Evolutionary conservation across 75 land plant genomes (phyloP).

Genomic region (Selaginella moellendorffii): DNA sequence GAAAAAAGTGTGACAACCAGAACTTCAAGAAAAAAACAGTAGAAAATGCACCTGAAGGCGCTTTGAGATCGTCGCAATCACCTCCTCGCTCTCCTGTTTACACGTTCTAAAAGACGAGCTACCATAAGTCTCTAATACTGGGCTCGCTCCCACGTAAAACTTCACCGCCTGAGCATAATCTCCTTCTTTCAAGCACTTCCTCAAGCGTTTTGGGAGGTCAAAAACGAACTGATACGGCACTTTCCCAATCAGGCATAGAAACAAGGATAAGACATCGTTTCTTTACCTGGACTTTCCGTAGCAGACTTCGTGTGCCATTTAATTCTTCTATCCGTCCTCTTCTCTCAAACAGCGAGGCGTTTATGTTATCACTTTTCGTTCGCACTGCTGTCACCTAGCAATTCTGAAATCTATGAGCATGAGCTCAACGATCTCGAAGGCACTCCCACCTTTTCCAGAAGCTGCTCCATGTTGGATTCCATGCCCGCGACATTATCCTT

Average conservation of each 20-base stretch:
- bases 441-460: slow-evolving; percentile 63
- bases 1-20: slow-evolving; percentile 1
- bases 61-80: slow-evolving; percentile 41
- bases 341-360: slow-evolving; percentile 86
- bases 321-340: slow-evolving; percentile 88
- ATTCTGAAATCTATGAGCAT: background rate
- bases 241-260: slow-evolving; percentile 8
- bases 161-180: slow-evolving; percentile 87
- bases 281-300: slow-evolving; percentile 89
- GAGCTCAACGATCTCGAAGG: too few relatives aligned
- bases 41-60: slow-evolving; percentile 46
- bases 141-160: slow-evolving; percentile 75
- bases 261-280: background rate
- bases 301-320: slow-evolving; percentile 83
- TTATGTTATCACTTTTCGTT: slow-evolving; percentile 78
- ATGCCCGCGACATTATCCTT: slow-evolving; percentile 87
- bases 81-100: slow-evolving; percentile 77
- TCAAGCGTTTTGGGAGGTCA: slow-evolving; percentile 76
- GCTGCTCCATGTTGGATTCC: slow-evolving; percentile 92
- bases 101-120: slow-evolving; percentile 79
- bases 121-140: slow-evolving; percentile 91
- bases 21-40: background rate
- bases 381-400: slow-evolving; percentile 23
- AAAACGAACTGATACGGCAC: slow-evolving; percentile 62
- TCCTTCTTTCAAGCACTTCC: slow-evolving; percentile 72